A percentile compares a stretch with the other conserved stretches of the same genome.
Conservation (phyloP, 2,329 filamentous ascomycete genomes). For the Alternaria arbusti region DNA sequence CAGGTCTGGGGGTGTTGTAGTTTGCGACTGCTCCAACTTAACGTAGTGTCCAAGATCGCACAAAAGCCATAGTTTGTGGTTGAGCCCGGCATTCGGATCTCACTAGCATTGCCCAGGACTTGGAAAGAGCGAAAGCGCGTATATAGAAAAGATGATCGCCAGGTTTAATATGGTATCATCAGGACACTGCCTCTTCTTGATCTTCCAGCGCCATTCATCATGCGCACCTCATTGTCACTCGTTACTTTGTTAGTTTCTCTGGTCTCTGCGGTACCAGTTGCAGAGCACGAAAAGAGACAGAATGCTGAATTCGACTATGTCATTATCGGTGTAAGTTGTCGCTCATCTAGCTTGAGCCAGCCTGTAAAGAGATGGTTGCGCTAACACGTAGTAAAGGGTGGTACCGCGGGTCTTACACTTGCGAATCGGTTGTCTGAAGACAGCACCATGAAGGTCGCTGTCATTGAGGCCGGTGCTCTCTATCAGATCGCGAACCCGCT, state of each 20-base stretch:
- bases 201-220: neutral
- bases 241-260: neutral
- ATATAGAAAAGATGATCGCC: neutral
- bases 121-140: neutral
- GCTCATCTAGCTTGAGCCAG: neutral
- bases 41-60: neutral
- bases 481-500: conserved; percentile 24
- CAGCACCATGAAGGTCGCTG: conserved; percentile 16
- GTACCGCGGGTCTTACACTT: conserved; percentile 1
- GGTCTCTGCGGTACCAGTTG: conserved; percentile 2
- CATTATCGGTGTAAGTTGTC: conserved; percentile 17
- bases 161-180: neutral
- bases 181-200: neutral
- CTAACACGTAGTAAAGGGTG: neutral
- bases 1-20: neutral
- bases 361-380: neutral
- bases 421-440: conserved; percentile 1
- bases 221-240: conserved; percentile 11
- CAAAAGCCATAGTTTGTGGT: neutral
- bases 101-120: neutral
- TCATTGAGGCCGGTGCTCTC: conserved; percentile 31
- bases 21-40: neutral
- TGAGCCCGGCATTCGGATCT: neutral
- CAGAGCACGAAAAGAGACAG: conserved; percentile 3
- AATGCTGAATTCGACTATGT: conserved; percentile 25